Conservation (phyloP, 2,329 filamentous ascomycete genomes). For the Xylaria arbuscula region DNA sequence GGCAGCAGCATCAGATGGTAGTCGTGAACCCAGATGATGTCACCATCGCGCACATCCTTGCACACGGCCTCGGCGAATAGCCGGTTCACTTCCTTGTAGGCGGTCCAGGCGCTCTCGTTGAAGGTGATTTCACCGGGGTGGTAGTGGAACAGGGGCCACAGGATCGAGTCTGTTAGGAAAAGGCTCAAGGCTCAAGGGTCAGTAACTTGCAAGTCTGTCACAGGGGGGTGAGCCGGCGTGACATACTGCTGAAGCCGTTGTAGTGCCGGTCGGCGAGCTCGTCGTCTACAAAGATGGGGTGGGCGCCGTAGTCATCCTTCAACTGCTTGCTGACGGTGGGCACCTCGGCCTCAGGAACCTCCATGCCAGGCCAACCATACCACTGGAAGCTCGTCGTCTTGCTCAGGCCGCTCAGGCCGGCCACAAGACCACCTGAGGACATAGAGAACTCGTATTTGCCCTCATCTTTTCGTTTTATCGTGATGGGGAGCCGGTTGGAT, state of each 20-base stretch:
- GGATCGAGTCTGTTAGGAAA: constrained; percentile 78
- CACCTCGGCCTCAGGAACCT: constrained; percentile 87
- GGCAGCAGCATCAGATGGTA: constrained; percentile 98
- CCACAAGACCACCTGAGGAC: constrained; percentile 96
- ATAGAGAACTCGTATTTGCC: constrained; percentile 94
- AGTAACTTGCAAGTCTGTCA: constrained; percentile 14
- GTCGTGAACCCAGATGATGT: constrained; percentile 98
- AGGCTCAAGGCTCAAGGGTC: constrained; percentile 26
- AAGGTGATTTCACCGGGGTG: constrained; percentile 98
- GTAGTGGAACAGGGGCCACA: constrained; percentile 99
- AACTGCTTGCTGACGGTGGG: constrained; percentile 78
- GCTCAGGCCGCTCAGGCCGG: constrained; percentile 87
- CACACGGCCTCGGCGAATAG: constrained; percentile 90
- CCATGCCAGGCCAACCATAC: constrained; percentile 97
- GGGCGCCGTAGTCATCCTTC: constrained; percentile 87
- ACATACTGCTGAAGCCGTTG: constrained; percentile 95
- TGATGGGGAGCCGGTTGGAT: constrained; percentile 95
- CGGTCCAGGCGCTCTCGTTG: constrained; percentile 92
- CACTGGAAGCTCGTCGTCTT: constrained; percentile 96
- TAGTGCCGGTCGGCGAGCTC: constrained; percentile 95
- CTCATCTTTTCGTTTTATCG: constrained; percentile 92
- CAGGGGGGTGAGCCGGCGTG: neutral
- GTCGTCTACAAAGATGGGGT: constrained; percentile 93
- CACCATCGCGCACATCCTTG: constrained; percentile 89
- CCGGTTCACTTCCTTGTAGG: constrained; percentile 92